Base-by-base conservation (phyloP, 495 filamentous ascomycete genomes). In the Talaromyces adpressus region DNA sequence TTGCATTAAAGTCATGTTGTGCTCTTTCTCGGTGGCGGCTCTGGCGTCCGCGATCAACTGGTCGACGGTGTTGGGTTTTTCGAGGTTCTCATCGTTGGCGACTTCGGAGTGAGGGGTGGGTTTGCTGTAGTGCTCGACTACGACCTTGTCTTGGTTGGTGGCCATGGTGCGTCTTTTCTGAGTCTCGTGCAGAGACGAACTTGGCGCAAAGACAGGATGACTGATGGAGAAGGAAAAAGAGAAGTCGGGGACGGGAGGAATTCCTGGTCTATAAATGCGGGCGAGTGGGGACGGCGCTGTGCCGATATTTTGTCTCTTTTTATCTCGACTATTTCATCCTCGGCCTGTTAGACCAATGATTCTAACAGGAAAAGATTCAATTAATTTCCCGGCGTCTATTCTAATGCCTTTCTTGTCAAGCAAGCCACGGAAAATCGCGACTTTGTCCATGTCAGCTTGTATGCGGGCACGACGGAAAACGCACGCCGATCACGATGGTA, bases 21-120 rank as follows among this genome's bases (percentile, higher is more conserved):
- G 79, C 63, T 81, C 79, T 67, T 81, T 80, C 25, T 78, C 70
- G 3, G 79, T 74, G 1, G 79, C 79, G 1, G 76, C 70, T 63
- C 73, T 78, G 2, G 79, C 79, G 70, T 79, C 75, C 5, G 73
- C 67, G 59, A 80, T 72, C 51, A 79, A 63, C 53, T 72, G 75
- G 18, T 70, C 67, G 64, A 72, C 71, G n/a, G 72, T 73, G 6
- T 66, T 9, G 11, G 60, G 27, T 12, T 49, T 32, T 18, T 49
- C 60, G 14, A 52, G 39, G 22, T 22, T 23, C 11, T 6, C 25
- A 36, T 49, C 16, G 57, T 34, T 22, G 16, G 6, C 29, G 29
- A 7, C 29, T 6, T 30, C 25, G 25, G 23, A 18, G n/a, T n/a
- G n/a, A n/a, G n/a, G n/a, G n/a, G n/a, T n/a, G n/a, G 12, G 25